A percentile compares a stretch with the other conserved stretches of the same genome.
Evolutionary conservation across 2,329 filamentous ascomycete genomes (phyloP).

Genomic region (Neofusicoccum umdonicola): DNA sequence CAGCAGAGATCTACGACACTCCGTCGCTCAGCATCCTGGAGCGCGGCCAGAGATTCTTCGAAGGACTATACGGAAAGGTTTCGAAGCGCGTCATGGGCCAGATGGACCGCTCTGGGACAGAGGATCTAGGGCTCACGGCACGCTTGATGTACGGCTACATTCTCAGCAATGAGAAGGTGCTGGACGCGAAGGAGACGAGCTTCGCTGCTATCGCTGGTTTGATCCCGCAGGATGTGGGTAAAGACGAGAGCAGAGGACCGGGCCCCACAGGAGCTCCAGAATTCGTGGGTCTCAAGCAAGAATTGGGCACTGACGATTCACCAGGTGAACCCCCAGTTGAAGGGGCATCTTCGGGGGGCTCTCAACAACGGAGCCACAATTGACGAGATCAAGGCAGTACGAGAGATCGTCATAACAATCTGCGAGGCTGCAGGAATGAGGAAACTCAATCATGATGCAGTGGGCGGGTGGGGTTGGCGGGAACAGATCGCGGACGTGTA

Average conservation of each 20-base stretch:
- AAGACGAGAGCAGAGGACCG: neutral
- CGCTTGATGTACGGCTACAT: constrained; percentile 52
- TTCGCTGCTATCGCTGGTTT: constrained; percentile 52
- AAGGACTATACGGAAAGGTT: constrained; percentile 52
- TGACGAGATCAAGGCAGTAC: constrained; percentile 51
- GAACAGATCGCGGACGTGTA: constrained; percentile 45
- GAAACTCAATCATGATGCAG: constrained; percentile 33
- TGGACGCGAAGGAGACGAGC: constrained; percentile 50
- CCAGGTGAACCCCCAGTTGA: constrained; percentile 53
- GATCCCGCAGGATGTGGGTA: constrained; percentile 52
- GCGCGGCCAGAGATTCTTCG: constrained; percentile 49
- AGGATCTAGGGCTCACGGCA: constrained; percentile 50
- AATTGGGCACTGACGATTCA: neutral
- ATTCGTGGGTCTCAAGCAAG: no score
- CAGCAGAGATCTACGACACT: constrained; percentile 40
- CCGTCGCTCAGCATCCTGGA: constrained; percentile 38
- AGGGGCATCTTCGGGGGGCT: constrained; percentile 53
- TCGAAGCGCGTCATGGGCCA: constrained; percentile 47
- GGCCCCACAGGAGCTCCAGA: neutral
- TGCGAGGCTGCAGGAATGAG: constrained; percentile 50
- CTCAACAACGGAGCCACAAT: constrained; percentile 51
- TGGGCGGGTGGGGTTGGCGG: constrained; percentile 49
- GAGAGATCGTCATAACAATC: constrained; percentile 46
- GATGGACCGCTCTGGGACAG: constrained; percentile 50
- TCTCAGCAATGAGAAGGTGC: constrained; percentile 48